Conservation (phyloP, 2,329 filamentous ascomycete species). For the Nemania sp. region DNA sequence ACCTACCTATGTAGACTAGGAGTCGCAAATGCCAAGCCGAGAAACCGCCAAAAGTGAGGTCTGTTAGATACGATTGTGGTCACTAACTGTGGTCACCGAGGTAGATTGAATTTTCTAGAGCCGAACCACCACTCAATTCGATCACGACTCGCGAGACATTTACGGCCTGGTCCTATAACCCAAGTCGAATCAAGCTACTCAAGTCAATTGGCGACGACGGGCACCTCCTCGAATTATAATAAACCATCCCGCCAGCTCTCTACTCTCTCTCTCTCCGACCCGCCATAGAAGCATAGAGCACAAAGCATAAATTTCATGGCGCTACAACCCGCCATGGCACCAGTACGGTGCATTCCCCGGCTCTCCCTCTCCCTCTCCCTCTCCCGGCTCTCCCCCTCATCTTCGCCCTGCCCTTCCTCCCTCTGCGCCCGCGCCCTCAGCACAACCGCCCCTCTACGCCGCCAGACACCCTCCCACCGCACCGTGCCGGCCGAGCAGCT, state of each 20-base stretch:
- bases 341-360: constrained; percentile 22
- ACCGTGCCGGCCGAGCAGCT: constrained; percentile 58
- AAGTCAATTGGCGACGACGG: not conserved
- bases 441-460: constrained; percentile 39
- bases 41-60: constrained; percentile 5
- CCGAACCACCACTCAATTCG: not conserved
- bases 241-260: not conserved
- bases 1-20: too few species aligned
- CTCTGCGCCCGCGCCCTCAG: constrained; percentile 44
- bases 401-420: constrained; percentile 21
- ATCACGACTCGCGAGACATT: not conserved
- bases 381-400: not conserved
- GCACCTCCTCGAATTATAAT: not conserved
- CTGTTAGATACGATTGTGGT: too few species aligned
- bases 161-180: too few species aligned
- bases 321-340: constrained; percentile 22
- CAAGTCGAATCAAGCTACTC: not conserved
- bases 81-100: too few species aligned
- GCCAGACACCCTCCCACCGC: constrained; percentile 52
- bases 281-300: not conserved
- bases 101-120: constrained; percentile 7
- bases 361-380: not conserved
- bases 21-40: constrained; percentile 18
- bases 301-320: constrained; percentile 9
- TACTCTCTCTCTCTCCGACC: not conserved